Evolutionary conservation across 2,329 filamentous ascomycete species (phyloP).

Genomic region (Cladophialophora yegresii): DNA sequence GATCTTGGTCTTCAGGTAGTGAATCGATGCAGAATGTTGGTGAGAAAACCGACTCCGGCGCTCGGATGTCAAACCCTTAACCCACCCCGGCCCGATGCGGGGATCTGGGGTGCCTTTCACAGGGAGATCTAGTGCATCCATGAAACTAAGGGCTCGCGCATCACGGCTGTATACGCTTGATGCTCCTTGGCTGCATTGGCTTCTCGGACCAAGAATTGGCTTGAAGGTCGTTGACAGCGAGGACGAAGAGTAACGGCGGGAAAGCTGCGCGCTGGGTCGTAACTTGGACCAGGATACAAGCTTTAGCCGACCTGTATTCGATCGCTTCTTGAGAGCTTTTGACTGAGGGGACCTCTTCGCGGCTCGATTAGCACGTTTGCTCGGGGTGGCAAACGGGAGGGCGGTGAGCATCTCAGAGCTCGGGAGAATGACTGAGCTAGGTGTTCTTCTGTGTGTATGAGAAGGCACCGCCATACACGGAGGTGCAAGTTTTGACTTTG

Average conservation of each 20-base stretch:
- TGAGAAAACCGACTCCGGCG: slow-evolving; percentile 1
- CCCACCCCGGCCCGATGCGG: not conserved
- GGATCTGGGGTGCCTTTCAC: slow-evolving; percentile 4
- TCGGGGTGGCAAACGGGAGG: not conserved
- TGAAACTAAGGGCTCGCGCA: slow-evolving; percentile 26
- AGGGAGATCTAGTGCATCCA: slow-evolving; percentile 9
- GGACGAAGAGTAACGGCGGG: slow-evolving; percentile 20
- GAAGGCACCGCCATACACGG: not conserved
- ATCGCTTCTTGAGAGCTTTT: slow-evolving; percentile 10
- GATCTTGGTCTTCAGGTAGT: slow-evolving; percentile 28
- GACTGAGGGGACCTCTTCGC: slow-evolving; percentile 7
- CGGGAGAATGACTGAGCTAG: slow-evolving; percentile 23
- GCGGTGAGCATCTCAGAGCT: slow-evolving; percentile 4
- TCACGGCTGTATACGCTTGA: slow-evolving; percentile 35
- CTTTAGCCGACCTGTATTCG: slow-evolving; percentile 11
- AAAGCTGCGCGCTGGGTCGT: not conserved
- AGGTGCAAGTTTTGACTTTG: not conserved
- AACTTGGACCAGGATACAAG: slow-evolving; percentile 14
- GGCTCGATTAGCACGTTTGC: not conserved
- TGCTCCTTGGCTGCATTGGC: slow-evolving; percentile 16
- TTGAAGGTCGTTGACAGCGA: slow-evolving; percentile 28
- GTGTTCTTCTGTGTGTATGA: slow-evolving; percentile 17
- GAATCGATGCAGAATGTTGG: slow-evolving; percentile 14
- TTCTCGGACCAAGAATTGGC: slow-evolving; percentile 18
- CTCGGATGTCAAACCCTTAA: not conserved